Conservation (phyloP, 2,329 filamentous ascomycete genomes). For the Scytalidium sp. region DNA sequence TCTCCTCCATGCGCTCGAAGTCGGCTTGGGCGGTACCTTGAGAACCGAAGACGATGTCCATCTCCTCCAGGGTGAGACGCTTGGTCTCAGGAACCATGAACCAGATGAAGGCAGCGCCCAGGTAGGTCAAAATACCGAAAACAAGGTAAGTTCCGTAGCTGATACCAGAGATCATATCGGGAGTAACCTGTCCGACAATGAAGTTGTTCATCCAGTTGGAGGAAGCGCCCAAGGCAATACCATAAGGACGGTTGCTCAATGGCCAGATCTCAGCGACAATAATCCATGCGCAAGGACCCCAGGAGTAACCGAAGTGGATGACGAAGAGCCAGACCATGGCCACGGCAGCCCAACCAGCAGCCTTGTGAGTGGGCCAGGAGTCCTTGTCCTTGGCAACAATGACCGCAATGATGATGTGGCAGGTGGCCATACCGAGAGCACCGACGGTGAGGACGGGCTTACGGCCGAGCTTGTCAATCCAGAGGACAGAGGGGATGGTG, state of each 20-base stretch:
- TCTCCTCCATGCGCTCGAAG: conserved; percentile 68
- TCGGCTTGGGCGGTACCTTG: conserved; percentile 66
- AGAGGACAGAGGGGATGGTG: conserved; percentile 65
- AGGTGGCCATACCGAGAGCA: conserved; percentile 64
- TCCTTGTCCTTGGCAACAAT: conserved; percentile 64
- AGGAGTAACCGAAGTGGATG: conserved; percentile 71
- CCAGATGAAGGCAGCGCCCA: conserved; percentile 55
- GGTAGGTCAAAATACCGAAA: conserved; percentile 62
- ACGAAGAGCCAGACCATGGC: conserved; percentile 73
- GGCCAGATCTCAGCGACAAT: conserved; percentile 75
- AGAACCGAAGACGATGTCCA: conserved; percentile 66
- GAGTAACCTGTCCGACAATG: conserved; percentile 67
- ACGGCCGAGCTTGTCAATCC: conserved; percentile 61
- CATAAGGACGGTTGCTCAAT: conserved; percentile 65
- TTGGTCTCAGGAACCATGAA: conserved; percentile 53
- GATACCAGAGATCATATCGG: conserved; percentile 62
- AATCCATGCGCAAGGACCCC: conserved; percentile 74
- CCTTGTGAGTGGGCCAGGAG: conserved; percentile 51
- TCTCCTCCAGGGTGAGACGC: conserved; percentile 47
- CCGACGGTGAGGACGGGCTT: conserved; percentile 61
- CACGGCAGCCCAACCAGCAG: conserved; percentile 66
- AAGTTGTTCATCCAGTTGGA: conserved; percentile 63
- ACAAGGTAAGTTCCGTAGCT: conserved; percentile 71
- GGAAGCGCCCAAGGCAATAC: conserved; percentile 65
- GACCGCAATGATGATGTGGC: conserved; percentile 68